These are phyloP conservation scores for Aurantiochytrium sp. DNA, from an alignment of 108 stramenopile genomes.

Conservation along the genomic window DNA sequence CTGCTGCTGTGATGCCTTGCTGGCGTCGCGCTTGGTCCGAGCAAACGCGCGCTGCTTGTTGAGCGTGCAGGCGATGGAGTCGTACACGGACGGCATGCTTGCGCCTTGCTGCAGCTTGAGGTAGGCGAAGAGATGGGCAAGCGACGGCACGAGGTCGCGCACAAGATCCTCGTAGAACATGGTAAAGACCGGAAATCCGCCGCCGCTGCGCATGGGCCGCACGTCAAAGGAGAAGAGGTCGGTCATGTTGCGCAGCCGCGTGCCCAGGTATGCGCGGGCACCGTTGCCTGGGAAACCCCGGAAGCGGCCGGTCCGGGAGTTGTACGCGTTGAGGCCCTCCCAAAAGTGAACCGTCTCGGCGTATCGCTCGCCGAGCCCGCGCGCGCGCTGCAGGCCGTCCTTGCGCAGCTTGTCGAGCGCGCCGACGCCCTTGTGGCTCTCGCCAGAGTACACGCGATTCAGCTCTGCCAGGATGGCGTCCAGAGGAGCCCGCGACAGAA, in stretches of 20 bases:
- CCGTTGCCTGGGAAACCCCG: not conserved
- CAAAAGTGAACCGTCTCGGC: constrained; percentile 9
- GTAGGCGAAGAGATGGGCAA: constrained; percentile 1
- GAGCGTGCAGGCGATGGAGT: not conserved
- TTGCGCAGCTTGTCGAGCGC: not conserved
- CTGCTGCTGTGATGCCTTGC: not conserved
- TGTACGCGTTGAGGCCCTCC: not conserved
- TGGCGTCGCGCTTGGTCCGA: not conserved
- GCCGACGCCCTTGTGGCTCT: not conserved
- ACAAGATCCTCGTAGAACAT: constrained; percentile 21
- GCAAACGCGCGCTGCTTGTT: not conserved
- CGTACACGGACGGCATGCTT: not conserved
- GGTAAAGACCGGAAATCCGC: not conserved
- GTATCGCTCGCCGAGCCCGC: not conserved
- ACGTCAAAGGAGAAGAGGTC: not conserved
- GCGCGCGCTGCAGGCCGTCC: too few species aligned
- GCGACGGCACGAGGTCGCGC: not conserved
- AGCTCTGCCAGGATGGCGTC: constrained; percentile 23
- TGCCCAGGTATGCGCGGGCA: not conserved
- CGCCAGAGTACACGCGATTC: not conserved
- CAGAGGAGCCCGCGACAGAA: not conserved
- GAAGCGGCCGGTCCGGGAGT: not conserved
- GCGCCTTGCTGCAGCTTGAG: not conserved
- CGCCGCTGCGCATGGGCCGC: not conserved
- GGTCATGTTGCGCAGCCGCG: not conserved